Percentiles rank a stretch among this genome's conserved stretches.
Conservation (phyloP, 2,329 filamentous ascomycete species). For the Pseudopithomyces chartarum region DNA sequence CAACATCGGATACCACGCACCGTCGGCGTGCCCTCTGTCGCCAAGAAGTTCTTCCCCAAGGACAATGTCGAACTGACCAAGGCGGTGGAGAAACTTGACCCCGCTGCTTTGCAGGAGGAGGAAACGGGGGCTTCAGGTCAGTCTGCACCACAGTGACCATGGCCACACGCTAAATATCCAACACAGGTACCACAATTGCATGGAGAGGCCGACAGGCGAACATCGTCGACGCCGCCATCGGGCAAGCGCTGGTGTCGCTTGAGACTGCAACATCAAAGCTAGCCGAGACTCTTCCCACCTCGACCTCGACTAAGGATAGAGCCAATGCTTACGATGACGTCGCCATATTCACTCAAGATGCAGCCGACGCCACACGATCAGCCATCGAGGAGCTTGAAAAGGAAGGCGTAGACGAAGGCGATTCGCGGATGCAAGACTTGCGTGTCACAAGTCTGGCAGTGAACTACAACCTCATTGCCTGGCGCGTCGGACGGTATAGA, state of each 20-base stretch:
- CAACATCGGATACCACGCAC: constrained; percentile 87
- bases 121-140: constrained; percentile 57
- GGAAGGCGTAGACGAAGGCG: constrained; percentile 83
- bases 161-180: background rate
- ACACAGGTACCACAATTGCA: constrained; percentile 64
- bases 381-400: constrained; percentile 87
- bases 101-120: constrained; percentile 53
- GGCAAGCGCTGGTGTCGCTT: constrained; percentile 77
- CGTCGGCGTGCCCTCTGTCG: constrained; percentile 77
- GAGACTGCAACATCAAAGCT: constrained; percentile 60
- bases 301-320: constrained; percentile 64
- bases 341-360: constrained; percentile 88
- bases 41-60: constrained; percentile 76
- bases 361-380: constrained; percentile 88
- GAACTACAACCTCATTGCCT: constrained; percentile 91
- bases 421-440: constrained; percentile 86
- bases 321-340: constrained; percentile 91
- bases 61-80: constrained; percentile 66
- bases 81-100: constrained; percentile 72
- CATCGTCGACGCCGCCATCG: constrained; percentile 91
- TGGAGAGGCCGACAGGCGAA: constrained; percentile 87
- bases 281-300: constrained; percentile 46
- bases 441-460: constrained; percentile 92
- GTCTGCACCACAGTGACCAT: constrained; percentile 19
- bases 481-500: constrained; percentile 91